Base-by-base conservation (phyloP, 305 asterid genomes). In the Solanum hybrid region DNA sequence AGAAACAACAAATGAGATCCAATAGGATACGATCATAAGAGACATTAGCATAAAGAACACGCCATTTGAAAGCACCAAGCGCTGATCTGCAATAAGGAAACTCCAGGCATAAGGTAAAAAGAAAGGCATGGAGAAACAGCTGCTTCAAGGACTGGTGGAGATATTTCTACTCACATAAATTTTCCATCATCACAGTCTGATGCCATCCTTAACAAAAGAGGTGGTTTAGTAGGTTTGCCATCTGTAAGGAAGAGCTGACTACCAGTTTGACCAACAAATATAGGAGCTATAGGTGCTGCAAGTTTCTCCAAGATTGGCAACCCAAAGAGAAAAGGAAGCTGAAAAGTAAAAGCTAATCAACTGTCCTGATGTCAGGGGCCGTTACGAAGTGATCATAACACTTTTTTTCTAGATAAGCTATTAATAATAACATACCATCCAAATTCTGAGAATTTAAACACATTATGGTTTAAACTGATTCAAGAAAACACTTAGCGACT, bases 281-380 rank as follows among this genome's bases (percentile, higher is more conserved):
- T 91, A 33, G 98, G 98, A 89, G 99, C 99, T 76, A 97, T 92
- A 11, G 99, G 98, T 71, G 97, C 94, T 91, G 98, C 99, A 89
- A 97, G 90, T 93, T 95, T 97, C 95, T 97, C 99, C 95, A 97
- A 92, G 94, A 96, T 93, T 64, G 98, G 90, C 88, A 96, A 89
- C 22, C 99, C 99, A 89, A 96, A 87, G 87, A 97, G 98, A 93
- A 97, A 96, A 18, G 99, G 99, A 92, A 97, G 98, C 99, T 97
- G 95, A 90, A 93, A 84, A 91, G 92, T 87, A 90, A 88, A 91
- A 89, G 86, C 90, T 84, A 92, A 93, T 87, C 39, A 92, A 92
- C 94, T 93, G 93, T 92, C 95, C 92, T 92, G 96, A 95, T 87
- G 95, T 94, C 95, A 94, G 95, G 89, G 92, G 92, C 92, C 28